Conservation (phyloP, 2,329 filamentous ascomycete species). For the Ascochyta koolunga region DNA sequence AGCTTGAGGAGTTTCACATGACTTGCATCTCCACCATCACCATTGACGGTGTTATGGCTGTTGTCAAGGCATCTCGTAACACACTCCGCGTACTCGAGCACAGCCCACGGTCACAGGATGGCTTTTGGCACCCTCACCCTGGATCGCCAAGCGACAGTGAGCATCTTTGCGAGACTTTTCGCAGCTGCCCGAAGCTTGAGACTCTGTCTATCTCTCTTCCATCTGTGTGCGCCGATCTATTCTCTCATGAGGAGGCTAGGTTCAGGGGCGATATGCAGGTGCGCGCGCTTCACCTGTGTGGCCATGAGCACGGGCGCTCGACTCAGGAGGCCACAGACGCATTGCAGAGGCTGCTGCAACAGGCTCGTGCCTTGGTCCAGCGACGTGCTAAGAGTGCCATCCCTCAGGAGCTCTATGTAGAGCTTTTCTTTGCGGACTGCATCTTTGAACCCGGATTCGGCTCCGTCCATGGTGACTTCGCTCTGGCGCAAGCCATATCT, state of each 20-base stretch:
- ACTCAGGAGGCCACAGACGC: conserved; percentile 44
- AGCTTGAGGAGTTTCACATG: conserved; percentile 60
- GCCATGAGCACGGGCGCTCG: conserved; percentile 46
- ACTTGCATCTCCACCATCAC: conserved; percentile 60
- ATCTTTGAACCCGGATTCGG: conserved; percentile 57
- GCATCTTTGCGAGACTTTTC: conserved; percentile 57
- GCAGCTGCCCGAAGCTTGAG: conserved; percentile 54
- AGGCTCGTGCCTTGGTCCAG: conserved; percentile 51
- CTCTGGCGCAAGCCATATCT: conserved; percentile 50
- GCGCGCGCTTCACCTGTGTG: conserved; percentile 56
- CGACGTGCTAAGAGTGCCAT: conserved; percentile 46
- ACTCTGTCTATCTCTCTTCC: conserved; percentile 58
- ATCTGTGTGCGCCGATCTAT: conserved; percentile 55
- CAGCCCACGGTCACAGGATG: conserved; percentile 59
- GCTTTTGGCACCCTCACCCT: conserved; percentile 58
- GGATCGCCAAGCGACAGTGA: conserved; percentile 52
- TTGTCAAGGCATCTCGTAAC: conserved; percentile 56
- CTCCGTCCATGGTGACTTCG: conserved; percentile 57
- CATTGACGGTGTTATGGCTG: conserved; percentile 59
- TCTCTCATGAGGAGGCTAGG: conserved; percentile 52
- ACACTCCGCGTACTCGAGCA: conserved; percentile 60
- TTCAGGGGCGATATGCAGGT: conserved; percentile 58
- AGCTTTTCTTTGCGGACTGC: conserved; percentile 59
- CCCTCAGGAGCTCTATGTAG: conserved; percentile 51
- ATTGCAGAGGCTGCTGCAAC: conserved; percentile 49